Percentiles rank a stretch among this genome's conserved stretches.
These are phyloP conservation scores for Brettanomyces sp. DNA, from an alignment of 805 yeast species.

Conservation along the genomic window DNA sequence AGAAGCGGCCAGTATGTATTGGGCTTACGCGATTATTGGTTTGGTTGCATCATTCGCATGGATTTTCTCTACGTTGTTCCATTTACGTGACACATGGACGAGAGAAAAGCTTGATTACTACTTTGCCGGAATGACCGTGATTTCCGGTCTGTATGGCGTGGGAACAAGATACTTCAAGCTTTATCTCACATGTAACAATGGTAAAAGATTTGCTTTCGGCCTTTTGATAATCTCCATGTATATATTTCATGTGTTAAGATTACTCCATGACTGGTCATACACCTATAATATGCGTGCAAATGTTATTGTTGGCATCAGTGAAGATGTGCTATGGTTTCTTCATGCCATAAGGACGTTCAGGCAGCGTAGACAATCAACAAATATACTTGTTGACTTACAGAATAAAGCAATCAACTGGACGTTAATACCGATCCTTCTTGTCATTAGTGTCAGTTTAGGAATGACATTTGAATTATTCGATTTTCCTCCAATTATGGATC, in stretches of 20 bases:
- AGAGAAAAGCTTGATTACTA: constrained; percentile 88
- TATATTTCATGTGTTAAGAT: constrained; percentile 52
- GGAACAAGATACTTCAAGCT: constrained; percentile 50
- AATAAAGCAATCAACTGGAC: constrained; percentile 30
- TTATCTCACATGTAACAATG: constrained; percentile 28
- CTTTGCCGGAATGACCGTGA: constrained; percentile 84
- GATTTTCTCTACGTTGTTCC: constrained; percentile 80
- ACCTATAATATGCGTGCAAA: constrained; percentile 92
- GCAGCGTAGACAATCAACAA: constrained; percentile 9
- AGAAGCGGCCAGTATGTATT: constrained; percentile 21
- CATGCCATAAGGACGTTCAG: constrained; percentile 25
- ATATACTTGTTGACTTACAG: constrained; percentile 14
- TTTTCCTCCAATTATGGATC: constrained; percentile 61
- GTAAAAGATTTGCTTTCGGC: constrained; percentile 28
- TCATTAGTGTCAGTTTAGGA: constrained; percentile 50
- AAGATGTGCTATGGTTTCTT: constrained; percentile 47
- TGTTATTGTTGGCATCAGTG: constrained; percentile 66
- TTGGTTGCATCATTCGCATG: constrained; percentile 76
- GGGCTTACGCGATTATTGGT: constrained; percentile 40
- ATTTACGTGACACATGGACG: constrained; percentile 66
- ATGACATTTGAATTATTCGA: constrained; percentile 90
- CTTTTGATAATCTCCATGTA: constrained; percentile 41
- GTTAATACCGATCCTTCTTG: constrained; percentile 44
- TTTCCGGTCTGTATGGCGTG: constrained; percentile 69
- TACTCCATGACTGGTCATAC: constrained; percentile 74